phyloP scores from a whole-genome alignment of 1,284 basidiomycete genomes.

The Ustilago loliicola region DNA sequence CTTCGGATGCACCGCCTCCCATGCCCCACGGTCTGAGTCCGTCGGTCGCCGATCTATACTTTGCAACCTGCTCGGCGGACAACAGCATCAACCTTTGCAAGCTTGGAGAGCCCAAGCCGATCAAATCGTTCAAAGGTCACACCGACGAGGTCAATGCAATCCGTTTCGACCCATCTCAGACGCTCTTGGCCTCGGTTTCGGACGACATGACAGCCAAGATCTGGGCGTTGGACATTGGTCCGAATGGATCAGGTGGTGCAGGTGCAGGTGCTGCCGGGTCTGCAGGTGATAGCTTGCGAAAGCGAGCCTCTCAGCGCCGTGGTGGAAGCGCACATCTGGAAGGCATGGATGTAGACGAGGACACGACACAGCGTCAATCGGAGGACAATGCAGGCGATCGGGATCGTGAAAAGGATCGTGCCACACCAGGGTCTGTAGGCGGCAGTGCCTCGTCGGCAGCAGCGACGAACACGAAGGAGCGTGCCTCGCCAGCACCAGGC shows the following conservation, averaged over 20 bases:
- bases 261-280: conserved; percentile 20
- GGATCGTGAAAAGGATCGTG: conserved; percentile 49
- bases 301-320: conserved; percentile 49
- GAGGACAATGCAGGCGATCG: conserved; percentile 37
- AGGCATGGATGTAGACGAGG: conserved; percentile 57
- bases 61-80: conserved; percentile 69
- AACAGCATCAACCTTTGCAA: conserved; percentile 67
- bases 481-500: conserved; percentile 31
- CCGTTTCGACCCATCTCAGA: conserved; percentile 67
- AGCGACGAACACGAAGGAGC: conserved; percentile 26
- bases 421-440: conserved; percentile 36
- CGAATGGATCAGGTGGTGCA: conserved; percentile 18
- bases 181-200: conserved; percentile 66
- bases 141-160: conserved; percentile 70
- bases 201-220: conserved; percentile 67
- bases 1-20: conserved; percentile 44
- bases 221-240: conserved; percentile 61
- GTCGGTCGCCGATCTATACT: conserved; percentile 59
- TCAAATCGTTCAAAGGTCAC: conserved; percentile 66
- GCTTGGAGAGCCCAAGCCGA: conserved; percentile 66
- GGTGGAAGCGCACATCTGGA: conserved; percentile 56
- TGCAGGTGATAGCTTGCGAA: conserved; percentile 35
- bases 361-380: conserved; percentile 24
- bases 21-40: conserved; percentile 55
- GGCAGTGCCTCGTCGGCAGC: conserved; percentile 11